Conservation (phyloP, 805 yeast species). For the Starmerella ratchasimensis region DNA sequence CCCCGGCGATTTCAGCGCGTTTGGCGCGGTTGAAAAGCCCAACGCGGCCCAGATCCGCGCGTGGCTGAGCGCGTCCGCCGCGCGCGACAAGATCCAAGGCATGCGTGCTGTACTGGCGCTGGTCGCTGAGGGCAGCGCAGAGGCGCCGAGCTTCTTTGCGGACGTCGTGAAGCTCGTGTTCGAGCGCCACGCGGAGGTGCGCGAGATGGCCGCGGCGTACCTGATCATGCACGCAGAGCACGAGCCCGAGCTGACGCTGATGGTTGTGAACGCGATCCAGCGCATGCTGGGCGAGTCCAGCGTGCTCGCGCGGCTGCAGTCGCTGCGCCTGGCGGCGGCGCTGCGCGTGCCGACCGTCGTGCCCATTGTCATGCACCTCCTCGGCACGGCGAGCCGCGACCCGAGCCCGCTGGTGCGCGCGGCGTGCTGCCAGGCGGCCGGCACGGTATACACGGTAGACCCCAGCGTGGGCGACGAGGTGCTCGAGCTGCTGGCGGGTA, state of each 20-base stretch:
- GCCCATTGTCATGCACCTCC: constrained; percentile 61
- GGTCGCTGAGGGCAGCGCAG: constrained; percentile 21
- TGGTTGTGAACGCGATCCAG: constrained; percentile 85
- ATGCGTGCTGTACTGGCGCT: constrained; percentile 37
- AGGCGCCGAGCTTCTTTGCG: constrained; percentile 41
- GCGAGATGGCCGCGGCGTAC: constrained; percentile 64
- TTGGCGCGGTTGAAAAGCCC: too few relatives aligned
- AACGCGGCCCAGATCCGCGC: constrained; percentile 31
- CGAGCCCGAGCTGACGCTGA: constrained; percentile 79
- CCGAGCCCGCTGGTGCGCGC: constrained; percentile 64
- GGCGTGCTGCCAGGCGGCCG: constrained; percentile 64
- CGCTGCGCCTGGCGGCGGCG: constrained; percentile 71
- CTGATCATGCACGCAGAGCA: constrained; percentile 62
- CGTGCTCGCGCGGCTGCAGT: constrained; percentile 54
- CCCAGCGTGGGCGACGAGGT: constrained; percentile 38
- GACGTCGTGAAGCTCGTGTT: constrained; percentile 78
- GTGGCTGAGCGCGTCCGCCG: constrained; percentile 53
- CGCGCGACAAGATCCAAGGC: constrained; percentile 48
- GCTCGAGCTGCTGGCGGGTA: constrained; percentile 34
- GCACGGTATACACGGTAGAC: constrained; percentile 38
- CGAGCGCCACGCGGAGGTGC: constrained; percentile 47
- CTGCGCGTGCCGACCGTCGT: constrained; percentile 67
- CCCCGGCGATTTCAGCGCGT: too few relatives aligned
- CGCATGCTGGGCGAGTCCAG: constrained; percentile 53
- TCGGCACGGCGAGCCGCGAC: constrained; percentile 56